phyloP scores from a whole-genome alignment of 805 yeast species.

The Cyberlindnera subsufficiens region DNA sequence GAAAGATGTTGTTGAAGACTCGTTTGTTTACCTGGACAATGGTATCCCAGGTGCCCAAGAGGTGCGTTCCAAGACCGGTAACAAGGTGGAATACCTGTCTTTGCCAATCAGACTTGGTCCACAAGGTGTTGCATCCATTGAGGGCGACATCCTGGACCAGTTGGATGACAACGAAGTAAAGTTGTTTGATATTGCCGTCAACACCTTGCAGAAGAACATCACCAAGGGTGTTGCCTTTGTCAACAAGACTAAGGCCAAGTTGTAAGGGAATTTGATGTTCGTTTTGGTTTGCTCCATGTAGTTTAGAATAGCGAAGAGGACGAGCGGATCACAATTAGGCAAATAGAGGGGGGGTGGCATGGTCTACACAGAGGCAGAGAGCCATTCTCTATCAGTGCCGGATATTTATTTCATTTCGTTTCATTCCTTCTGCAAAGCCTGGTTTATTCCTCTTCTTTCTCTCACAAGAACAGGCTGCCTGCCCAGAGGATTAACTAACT shows the following conservation, averaged over 20 bases:
- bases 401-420: no score
- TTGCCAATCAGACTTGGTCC: conserved; percentile 53
- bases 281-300: no score
- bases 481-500: no score
- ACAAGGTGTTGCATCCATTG: conserved; percentile 51
- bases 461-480: no score
- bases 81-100: conserved; percentile 44
- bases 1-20: conserved; percentile 36
- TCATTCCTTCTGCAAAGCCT: no score
- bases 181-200: conserved; percentile 48
- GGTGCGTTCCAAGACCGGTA: conserved; percentile 16
- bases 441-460: no score
- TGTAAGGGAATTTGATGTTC: conserved; percentile 5
- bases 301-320: no score
- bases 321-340: no score
- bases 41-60: conserved; percentile 19
- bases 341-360: no score
- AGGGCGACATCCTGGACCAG: conserved; percentile 44
- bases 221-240: conserved; percentile 52
- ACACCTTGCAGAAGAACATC: conserved; percentile 49
- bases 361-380: no score
- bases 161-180: conserved; percentile 48
- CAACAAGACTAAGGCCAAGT: conserved; percentile 19
- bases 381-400: no score
- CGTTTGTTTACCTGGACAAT: conserved; percentile 44